These are phyloP conservation scores for Ochetophila trinervis DNA, from an alignment of 306 rosid genomes.

Conservation along the genomic window DNA sequence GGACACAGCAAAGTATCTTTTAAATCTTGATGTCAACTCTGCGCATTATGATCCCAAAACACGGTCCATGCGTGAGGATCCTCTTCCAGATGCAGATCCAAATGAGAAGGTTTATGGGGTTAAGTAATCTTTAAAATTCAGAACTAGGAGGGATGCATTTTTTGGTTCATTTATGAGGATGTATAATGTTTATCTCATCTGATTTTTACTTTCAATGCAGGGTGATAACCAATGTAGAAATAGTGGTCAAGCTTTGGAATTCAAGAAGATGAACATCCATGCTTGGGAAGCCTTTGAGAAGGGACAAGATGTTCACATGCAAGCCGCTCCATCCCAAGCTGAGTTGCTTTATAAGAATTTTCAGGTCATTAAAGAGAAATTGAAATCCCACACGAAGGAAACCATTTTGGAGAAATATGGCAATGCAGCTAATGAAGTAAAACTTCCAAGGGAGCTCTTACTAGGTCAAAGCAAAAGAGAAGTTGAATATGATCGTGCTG, in stretches of 20 bases:
- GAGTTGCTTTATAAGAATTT: constrained; percentile 62
- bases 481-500: constrained; percentile 79
- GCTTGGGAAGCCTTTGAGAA: constrained; percentile 74
- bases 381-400: constrained; percentile 56
- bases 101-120: constrained; percentile 60
- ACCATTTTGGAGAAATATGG: constrained; percentile 64
- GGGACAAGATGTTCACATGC: constrained; percentile 69
- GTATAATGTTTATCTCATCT: neutral
- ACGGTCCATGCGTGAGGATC: constrained; percentile 70
- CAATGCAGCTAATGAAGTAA: constrained; percentile 52
- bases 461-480: constrained; percentile 65
- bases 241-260: constrained; percentile 67
- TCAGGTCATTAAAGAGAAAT: constrained; percentile 55
- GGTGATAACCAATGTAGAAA: constrained; percentile 62
- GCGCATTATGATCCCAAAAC: constrained; percentile 64
- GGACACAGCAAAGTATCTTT: constrained; percentile 61
- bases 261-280: constrained; percentile 54
- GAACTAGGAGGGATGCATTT: neutral
- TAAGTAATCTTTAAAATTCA: constrained; percentile 14
- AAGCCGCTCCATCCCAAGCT: constrained; percentile 79
- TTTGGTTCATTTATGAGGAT: neutral
- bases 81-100: constrained; percentile 68
- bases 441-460: constrained; percentile 62
- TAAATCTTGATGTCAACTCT: constrained; percentile 62
- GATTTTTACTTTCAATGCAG: constrained; percentile 9